Base-by-base conservation (phyloP, 23 red algal genomes). In the Pyropia yezoensis region DNA sequence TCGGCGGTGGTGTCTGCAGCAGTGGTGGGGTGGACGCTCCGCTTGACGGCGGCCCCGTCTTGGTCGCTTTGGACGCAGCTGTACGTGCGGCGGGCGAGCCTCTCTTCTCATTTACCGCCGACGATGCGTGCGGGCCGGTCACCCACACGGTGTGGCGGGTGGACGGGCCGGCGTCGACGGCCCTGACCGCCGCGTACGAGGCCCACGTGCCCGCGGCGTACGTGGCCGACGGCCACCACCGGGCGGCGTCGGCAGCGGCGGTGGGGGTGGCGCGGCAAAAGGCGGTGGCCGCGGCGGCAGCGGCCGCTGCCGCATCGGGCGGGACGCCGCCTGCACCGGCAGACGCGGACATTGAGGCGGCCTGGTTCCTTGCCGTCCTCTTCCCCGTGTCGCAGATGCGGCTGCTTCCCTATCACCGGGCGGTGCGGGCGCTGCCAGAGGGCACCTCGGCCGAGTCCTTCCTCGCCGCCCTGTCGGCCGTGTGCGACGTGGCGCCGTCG, bases 181-280 rank as follows among this genome's bases (percentile, higher is more conserved):
- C 5, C 16, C 64, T 87, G 18, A 52, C 70, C 16, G 29, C 28
- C 25, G 50, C 62, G n/a, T 87, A 76, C 57, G 71, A 69, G 0
- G 52, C 28, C 17, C 33, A 77, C 18, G 82, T 87, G 6, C 33
- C 58, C 14, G 28, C 39, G 14, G 70, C 50, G 14, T 87, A 87
- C 53, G 76, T 87, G 33, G 82, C 82, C 50, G 82, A 87, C 71
- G 82, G 82, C 14, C 82, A 87, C 23, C 82, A 87, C 59, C 82
- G 82, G 26, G 60, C 82, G 19, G 82, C 82, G 18, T 70, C 70
- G 54, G 82, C 82, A 16, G 71, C 65, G 28, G 50, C 52, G n/a
- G 82, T 77, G 49, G 70, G 24, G 51, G 29, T 47, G 39, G 39
- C 39, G 39, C 39, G 39, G 39, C 39, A 47, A 13, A 6, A 47